Evolutionary conservation across 768 basidiomycete species (phyloP).

Genomic region (Boletus vinaceobasis): DNA sequence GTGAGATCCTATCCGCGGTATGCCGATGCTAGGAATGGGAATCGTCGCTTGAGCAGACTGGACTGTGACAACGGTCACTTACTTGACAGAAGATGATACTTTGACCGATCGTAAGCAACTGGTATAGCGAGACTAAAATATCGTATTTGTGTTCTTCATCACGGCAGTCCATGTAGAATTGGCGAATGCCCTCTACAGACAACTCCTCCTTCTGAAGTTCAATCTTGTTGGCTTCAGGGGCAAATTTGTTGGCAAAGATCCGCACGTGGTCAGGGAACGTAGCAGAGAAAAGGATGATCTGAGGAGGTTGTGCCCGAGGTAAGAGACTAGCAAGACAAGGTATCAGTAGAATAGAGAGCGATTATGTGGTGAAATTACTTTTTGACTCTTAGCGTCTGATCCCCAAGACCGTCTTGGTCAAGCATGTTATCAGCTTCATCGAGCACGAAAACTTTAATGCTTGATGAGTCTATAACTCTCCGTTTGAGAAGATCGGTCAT

Average conservation of each 20-base stretch:
- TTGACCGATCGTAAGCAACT: conserved; percentile 90
- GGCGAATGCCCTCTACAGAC: conserved; percentile 89
- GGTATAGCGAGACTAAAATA: conserved; percentile 86
- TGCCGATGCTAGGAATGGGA: conserved; percentile 62
- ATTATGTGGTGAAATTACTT: conserved; percentile 53
- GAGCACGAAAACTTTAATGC: conserved; percentile 89
- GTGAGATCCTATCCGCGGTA: conserved; percentile 89
- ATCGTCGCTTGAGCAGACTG: not conserved
- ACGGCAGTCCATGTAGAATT: conserved; percentile 97
- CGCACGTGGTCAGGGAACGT: conserved; percentile 96
- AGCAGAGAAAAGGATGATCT: conserved; percentile 96
- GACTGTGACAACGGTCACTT: conserved; percentile 20
- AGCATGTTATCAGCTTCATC: conserved; percentile 99
- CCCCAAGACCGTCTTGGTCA: conserved; percentile 89
- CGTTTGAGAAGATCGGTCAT: conserved; percentile 82
- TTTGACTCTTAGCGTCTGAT: conserved; percentile 90
- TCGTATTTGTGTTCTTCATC: conserved; percentile 94
- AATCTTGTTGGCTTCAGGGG: conserved; percentile 94
- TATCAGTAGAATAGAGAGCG: conserved; percentile 11
- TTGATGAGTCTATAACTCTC: conserved; percentile 72
- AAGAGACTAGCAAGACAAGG: conserved; percentile 45
- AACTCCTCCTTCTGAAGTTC: conserved; percentile 92
- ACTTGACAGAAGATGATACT: conserved; percentile 98
- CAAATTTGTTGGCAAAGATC: conserved; percentile 87
- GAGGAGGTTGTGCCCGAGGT: conserved; percentile 52